Conservation (phyloP, 257 asterid species). For the Thymus quinquecostatus region DNA sequence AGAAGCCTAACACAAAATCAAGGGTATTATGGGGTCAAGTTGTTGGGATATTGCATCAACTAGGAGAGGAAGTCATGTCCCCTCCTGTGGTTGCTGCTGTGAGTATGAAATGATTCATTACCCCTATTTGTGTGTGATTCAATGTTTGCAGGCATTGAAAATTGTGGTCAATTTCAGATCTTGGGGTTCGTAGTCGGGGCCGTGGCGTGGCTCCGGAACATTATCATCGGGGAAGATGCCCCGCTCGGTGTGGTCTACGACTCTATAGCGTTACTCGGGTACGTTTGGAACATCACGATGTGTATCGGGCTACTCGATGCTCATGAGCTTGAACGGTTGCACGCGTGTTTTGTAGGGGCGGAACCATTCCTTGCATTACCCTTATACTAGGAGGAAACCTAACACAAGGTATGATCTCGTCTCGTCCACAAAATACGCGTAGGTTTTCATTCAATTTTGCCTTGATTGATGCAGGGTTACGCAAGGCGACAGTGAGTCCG, state of each 20-base stretch:
- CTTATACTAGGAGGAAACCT: constrained; percentile 96
- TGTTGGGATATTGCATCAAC: constrained; percentile 43
- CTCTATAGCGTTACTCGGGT: constrained; percentile 76
- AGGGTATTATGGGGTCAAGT: constrained; percentile 35
- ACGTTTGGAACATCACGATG: neutral
- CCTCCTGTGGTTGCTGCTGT: constrained; percentile 86
- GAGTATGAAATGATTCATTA: constrained; percentile 23
- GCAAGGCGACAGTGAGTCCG: constrained; percentile 55
- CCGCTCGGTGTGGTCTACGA: constrained; percentile 69
- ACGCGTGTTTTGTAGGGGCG: constrained; percentile 49
- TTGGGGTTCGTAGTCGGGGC: constrained; percentile 71
- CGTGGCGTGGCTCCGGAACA: constrained; percentile 55
- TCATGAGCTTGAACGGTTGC: neutral
- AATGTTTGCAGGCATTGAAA: neutral
- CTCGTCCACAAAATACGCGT: neutral
- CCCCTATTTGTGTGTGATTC: neutral
- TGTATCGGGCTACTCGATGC: neutral
- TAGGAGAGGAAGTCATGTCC: constrained; percentile 63
- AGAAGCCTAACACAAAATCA: constrained; percentile 16
- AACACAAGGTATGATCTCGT: constrained; percentile 53
- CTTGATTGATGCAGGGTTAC: constrained; percentile 53
- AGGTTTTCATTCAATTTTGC: too few species aligned
- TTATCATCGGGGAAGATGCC: constrained; percentile 72
- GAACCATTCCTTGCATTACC: constrained; percentile 91
- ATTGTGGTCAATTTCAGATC: constrained; percentile 42